phyloP scores from a whole-genome alignment of 495 filamentous ascomycete species.

The Talaromyces thailandensis region DNA sequence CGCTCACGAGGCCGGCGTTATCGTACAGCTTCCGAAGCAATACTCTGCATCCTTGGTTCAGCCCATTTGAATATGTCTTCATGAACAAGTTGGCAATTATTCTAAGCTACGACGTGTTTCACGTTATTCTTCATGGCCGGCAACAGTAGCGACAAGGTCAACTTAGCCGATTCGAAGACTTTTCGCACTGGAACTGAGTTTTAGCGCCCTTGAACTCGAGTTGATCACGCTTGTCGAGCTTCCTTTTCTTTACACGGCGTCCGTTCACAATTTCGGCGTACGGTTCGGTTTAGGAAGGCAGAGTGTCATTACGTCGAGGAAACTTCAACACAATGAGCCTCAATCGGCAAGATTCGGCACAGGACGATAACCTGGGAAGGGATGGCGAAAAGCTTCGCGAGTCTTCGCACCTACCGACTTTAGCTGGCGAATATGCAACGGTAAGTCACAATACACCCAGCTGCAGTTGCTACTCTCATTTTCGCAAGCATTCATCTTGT shows the following conservation, averaged over 20 bases:
- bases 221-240: not conserved
- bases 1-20: not conserved
- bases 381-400: slow-evolving; percentile 8
- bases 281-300: not conserved
- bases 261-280: not conserved
- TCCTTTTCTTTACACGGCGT: not conserved
- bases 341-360: slow-evolving; percentile 3
- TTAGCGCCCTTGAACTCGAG: not conserved
- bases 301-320: not conserved
- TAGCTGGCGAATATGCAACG: slow-evolving; percentile 1
- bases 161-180: not conserved
- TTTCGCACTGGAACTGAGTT: not conserved
- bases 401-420: slow-evolving; percentile 4
- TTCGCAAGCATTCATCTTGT: not conserved
- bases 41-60: not conserved
- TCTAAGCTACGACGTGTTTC: not conserved
- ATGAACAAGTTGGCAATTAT: not conserved
- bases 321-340: slow-evolving; percentile 5
- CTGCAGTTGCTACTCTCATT: not conserved
- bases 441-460: not conserved
- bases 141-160: slow-evolving; percentile 1
- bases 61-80: not conserved
- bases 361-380: not conserved
- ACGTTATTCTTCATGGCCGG: slow-evolving; percentile 3
- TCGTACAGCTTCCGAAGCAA: not conserved